Evolutionary conservation across 768 basidiomycete species (phyloP).

Genomic region (Cystofilobasidium capitatum): DNA sequence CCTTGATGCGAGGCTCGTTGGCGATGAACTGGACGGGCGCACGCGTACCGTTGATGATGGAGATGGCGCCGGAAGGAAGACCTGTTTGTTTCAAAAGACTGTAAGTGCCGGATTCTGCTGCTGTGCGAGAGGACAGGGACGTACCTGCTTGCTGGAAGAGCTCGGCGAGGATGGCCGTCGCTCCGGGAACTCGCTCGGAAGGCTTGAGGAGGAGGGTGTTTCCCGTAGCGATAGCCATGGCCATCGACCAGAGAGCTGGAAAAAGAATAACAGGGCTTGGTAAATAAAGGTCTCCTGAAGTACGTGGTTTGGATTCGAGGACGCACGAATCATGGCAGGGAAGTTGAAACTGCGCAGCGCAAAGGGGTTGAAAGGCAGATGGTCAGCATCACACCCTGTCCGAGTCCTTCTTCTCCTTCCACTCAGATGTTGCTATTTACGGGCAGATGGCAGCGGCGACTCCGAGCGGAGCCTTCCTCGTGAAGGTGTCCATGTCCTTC

Average conservation of each 20-base stretch:
- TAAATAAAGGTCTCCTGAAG: too few relatives aligned
- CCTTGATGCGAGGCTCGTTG: slow-evolving; percentile 80
- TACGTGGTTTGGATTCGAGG: background rate
- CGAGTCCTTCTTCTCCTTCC: background rate
- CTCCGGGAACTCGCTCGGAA: slow-evolving; percentile 91
- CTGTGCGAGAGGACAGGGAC: background rate
- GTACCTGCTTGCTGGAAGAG: slow-evolving; percentile 68
- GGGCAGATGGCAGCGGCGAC: slow-evolving; percentile 65
- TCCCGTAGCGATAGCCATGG: slow-evolving; percentile 69
- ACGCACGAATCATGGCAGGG: slow-evolving; percentile 61
- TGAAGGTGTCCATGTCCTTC: slow-evolving; percentile 87
- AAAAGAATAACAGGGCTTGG: background rate
- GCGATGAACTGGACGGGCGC: slow-evolving; percentile 85
- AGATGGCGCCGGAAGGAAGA: slow-evolving; percentile 61
- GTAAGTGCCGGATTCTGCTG: background rate
- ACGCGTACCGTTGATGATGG: slow-evolving; percentile 80
- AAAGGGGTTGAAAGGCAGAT: background rate
- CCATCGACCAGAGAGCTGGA: slow-evolving; percentile 1
- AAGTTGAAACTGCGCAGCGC: slow-evolving; percentile 19
- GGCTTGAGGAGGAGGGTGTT: slow-evolving; percentile 94
- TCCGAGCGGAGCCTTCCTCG: slow-evolving; percentile 71
- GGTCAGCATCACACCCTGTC: background rate
- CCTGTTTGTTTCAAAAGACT: too few relatives aligned
- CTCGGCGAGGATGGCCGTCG: slow-evolving; percentile 95
- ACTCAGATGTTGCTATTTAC: slow-evolving; percentile 36